Evolutionary conservation across 2,329 filamentous ascomycete species (phyloP).

Genomic region (Chaetomiaceae sp.): DNA sequence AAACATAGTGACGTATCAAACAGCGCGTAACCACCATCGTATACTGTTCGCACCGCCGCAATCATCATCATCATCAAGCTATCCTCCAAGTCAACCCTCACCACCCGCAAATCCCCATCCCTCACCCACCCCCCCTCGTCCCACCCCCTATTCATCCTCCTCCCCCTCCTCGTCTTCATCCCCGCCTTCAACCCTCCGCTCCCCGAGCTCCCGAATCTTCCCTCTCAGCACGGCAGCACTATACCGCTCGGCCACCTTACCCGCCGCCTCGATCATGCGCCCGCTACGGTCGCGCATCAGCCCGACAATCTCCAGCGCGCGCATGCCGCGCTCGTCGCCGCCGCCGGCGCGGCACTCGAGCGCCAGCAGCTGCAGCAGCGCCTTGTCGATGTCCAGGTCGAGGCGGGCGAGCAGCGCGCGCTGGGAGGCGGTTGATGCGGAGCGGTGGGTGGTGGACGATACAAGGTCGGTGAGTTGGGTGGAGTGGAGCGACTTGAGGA

Average conservation of each 20-base stretch:
- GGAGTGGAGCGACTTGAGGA: slow-evolving; percentile 66
- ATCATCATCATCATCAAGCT: neutral
- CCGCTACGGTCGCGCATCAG: slow-evolving; percentile 80
- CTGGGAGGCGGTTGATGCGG: slow-evolving; percentile 57
- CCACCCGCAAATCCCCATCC: too few relatives aligned
- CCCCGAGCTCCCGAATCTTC: slow-evolving; percentile 83
- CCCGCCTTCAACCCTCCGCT: slow-evolving; percentile 58
- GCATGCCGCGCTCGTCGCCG: slow-evolving; percentile 90
- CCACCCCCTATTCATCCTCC: slow-evolving; percentile 1
- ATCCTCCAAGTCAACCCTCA: neutral
- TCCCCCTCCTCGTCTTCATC: slow-evolving; percentile 13
- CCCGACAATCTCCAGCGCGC: slow-evolving; percentile 81
- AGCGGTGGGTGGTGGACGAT: slow-evolving; percentile 41
- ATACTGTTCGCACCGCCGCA: too few relatives aligned
- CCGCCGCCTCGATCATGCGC: slow-evolving; percentile 85
- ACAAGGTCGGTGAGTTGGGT: slow-evolving; percentile 71
- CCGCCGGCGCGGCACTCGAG: slow-evolving; percentile 74
- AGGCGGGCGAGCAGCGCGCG: slow-evolving; percentile 61
- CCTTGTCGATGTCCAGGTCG: slow-evolving; percentile 84
- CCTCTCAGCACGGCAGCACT: slow-evolving; percentile 72
- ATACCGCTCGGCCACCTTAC: slow-evolving; percentile 83
- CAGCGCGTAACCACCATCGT: too few relatives aligned
- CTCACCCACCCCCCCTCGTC: neutral
- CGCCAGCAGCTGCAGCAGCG: slow-evolving; percentile 79
- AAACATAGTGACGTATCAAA: too few relatives aligned